Percentiles rank a stretch among this genome's conserved stretches.
These are phyloP conservation scores for Fusarium liriodendri DNA, from an alignment of 2,329 filamentous ascomycete species.

Conservation along the genomic window DNA sequence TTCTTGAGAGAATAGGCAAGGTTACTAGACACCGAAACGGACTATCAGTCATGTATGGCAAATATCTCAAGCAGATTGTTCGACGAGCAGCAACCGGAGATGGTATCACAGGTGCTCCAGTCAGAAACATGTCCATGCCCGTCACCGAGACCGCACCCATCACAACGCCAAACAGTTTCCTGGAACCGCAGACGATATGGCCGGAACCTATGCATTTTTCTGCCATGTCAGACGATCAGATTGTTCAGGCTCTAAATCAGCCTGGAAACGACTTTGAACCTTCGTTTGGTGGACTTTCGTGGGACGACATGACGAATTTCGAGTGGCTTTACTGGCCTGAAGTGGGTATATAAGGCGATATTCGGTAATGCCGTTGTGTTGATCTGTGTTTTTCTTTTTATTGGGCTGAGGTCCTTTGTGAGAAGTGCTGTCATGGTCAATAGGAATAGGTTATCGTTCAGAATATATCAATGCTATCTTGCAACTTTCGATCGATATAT, in stretches of 20 bases:
- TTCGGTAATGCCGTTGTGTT: background rate
- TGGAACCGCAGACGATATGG: slow-evolving; percentile 52
- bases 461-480: background rate
- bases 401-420: background rate
- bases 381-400: background rate
- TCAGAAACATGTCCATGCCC: slow-evolving; percentile 25
- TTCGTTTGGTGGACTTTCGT: slow-evolving; percentile 65
- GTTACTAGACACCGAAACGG: slow-evolving; percentile 75
- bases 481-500: background rate
- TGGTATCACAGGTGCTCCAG: slow-evolving; percentile 21
- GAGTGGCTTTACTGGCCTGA: slow-evolving; percentile 67
- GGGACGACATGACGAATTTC: slow-evolving; percentile 69
- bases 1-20: slow-evolving; percentile 75
- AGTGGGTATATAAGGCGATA: slow-evolving; percentile 47
- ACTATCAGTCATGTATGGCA: slow-evolving; percentile 65
- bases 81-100: slow-evolving; percentile 48
- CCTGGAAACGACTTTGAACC: slow-evolving; percentile 69
- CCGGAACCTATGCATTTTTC: slow-evolving; percentile 70
- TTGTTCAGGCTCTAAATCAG: slow-evolving; percentile 73
- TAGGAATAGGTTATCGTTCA: background rate
- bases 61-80: slow-evolving; percentile 58
- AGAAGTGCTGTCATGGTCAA: background rate
- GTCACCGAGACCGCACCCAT: slow-evolving; percentile 32
- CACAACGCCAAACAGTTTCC: slow-evolving; percentile 38
- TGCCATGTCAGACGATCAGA: slow-evolving; percentile 76